These are phyloP conservation scores for Kwoniella heveanensis DNA, from an alignment of 768 basidiomycete species.

Conservation along the genomic window DNA sequence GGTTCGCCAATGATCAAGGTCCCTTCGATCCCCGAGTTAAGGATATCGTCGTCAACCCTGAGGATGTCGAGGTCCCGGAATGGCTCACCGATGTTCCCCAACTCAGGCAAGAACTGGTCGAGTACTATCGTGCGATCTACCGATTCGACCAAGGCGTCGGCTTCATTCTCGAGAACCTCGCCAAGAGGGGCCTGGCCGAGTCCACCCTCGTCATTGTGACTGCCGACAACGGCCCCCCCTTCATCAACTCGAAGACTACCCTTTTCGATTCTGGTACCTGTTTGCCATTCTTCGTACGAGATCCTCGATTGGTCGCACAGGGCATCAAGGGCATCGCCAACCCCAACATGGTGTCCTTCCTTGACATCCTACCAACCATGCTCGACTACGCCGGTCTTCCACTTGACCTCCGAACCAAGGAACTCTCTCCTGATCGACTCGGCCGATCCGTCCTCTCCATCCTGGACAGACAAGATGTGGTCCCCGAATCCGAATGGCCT, in stretches of 20 bases:
- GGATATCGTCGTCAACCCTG: background rate
- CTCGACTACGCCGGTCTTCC: conserved; percentile 20
- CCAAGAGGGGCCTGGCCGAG: conserved; percentile 15
- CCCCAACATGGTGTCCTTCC: conserved; percentile 33
- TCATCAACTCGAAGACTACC: conserved; percentile 40
- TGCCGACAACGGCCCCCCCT: conserved; percentile 36
- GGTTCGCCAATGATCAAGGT: conserved; percentile 26
- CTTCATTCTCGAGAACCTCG: conserved; percentile 22
- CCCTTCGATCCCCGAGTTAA: conserved; percentile 12
- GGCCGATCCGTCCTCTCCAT: conserved; percentile 27
- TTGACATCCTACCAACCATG: conserved; percentile 32
- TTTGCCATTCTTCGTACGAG: conserved; percentile 29
- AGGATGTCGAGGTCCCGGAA: conserved; percentile 20
- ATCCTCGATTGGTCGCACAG: conserved; percentile 7
- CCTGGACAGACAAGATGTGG: conserved; percentile 13
- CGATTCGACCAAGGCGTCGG: conserved; percentile 34
- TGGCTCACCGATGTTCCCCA: conserved; percentile 29
- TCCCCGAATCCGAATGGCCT: conserved; percentile 22
- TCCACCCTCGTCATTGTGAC: conserved; percentile 30
- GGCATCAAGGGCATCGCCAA: conserved; percentile 11
- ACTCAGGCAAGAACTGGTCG: conserved; percentile 19
- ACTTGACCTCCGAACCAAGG: background rate
- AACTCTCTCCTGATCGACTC: conserved; percentile 14
- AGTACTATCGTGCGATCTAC: conserved; percentile 32
- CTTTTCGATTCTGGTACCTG: conserved; percentile 36